phyloP scores from a whole-genome alignment of 306 rosid genomes.

The Castanospermum australe region DNA sequence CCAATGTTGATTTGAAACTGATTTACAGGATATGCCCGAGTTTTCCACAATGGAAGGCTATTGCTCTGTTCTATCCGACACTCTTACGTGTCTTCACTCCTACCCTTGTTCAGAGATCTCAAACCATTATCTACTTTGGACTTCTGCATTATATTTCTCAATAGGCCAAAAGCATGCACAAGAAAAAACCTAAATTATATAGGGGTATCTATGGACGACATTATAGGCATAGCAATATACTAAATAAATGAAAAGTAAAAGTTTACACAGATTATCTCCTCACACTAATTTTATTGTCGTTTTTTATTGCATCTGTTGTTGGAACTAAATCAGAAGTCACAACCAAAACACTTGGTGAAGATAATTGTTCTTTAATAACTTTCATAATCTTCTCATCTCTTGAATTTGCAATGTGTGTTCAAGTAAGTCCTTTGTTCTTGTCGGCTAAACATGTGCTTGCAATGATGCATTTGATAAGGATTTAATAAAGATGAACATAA shows the following conservation, averaged over 20 bases:
- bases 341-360: not conserved
- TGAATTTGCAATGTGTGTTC: not conserved
- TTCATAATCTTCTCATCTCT: not conserved
- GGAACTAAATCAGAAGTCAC: not conserved
- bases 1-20: not conserved
- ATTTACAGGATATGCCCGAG: not conserved
- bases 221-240: too few species aligned
- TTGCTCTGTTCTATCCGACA: slow-evolving; percentile 16
- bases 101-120: slow-evolving; percentile 4
- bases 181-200: not conserved
- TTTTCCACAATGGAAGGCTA: slow-evolving; percentile 6
- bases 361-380: not conserved
- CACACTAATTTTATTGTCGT: not conserved
- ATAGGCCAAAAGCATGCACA: not conserved
- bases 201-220: not conserved
- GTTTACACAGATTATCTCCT: not conserved
- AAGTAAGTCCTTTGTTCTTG: not conserved
- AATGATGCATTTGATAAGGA: slow-evolving; percentile 20
- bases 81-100: not conserved
- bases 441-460: slow-evolving; percentile 20
- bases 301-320: not conserved
- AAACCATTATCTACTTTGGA: slow-evolving; percentile 22
- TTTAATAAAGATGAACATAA: not conserved
- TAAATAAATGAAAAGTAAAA: too few species aligned
- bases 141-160: not conserved